Percentiles rank a stretch among this genome's conserved stretches.
phyloP scores from a whole-genome alignment of 1,284 basidiomycete genomes.

The Rhodotorula mucilaginosa region DNA sequence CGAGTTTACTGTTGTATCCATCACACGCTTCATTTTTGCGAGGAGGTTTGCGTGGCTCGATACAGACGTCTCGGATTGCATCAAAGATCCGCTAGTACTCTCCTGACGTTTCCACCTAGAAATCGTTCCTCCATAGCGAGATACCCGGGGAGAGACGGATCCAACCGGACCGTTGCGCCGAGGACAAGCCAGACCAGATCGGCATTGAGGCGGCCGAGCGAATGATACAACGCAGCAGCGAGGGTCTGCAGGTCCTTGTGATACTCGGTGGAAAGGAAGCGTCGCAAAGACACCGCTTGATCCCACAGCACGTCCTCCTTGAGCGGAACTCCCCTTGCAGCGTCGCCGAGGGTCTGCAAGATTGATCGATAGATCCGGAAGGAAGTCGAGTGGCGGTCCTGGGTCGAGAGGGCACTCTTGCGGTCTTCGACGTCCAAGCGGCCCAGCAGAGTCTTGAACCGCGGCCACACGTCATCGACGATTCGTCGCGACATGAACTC shows the following conservation, averaged over 20 bases:
- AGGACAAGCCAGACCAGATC: slow-evolving; percentile 81
- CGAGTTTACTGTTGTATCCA: neutral
- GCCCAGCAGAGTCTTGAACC: slow-evolving; percentile 67
- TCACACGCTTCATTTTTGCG: neutral
- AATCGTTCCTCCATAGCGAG: neutral
- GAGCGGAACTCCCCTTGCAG: slow-evolving; percentile 62
- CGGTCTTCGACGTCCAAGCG: slow-evolving; percentile 58
- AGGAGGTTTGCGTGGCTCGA: neutral
- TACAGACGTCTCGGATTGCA: neutral
- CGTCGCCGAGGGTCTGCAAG: slow-evolving; percentile 66
- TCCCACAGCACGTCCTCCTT: slow-evolving; percentile 74
- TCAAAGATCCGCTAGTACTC: neutral
- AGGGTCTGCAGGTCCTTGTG: slow-evolving; percentile 69
- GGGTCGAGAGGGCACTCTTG: slow-evolving; percentile 52
- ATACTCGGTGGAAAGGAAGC: slow-evolving; percentile 63
- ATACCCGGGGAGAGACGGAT: neutral
- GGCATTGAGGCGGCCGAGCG: slow-evolving; percentile 61
- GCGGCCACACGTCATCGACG: slow-evolving; percentile 87
- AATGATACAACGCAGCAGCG: slow-evolving; percentile 65
- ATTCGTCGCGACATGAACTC: slow-evolving; percentile 77
- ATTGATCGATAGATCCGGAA: slow-evolving; percentile 72
- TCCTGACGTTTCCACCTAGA: neutral
- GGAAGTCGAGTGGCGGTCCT: slow-evolving; percentile 63
- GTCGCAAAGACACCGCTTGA: slow-evolving; percentile 65
- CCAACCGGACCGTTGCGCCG: slow-evolving; percentile 46